Base-by-base conservation (phyloP, 2,329 filamentous ascomycete species). In the Botryotinia globosa region DNA sequence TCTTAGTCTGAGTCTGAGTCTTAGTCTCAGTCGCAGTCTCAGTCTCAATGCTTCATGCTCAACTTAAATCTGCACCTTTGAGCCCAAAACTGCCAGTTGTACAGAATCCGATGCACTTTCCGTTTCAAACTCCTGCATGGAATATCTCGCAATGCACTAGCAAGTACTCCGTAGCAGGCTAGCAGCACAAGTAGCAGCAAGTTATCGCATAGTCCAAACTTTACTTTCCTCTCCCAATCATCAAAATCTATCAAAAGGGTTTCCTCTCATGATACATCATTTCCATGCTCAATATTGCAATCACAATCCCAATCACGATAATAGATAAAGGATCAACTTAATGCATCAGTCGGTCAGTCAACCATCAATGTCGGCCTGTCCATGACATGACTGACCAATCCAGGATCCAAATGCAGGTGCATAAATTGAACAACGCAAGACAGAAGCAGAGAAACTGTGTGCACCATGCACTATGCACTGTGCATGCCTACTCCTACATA, bases 81-180 rank as follows among this genome's bases (percentile, higher is more conserved):
- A 29, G 25, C 34, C 45, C 9, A 54, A 67, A 67, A 34, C 64
- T 67, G 45, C 45, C 64, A 67, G 64, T 42, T 54, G 64, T 67
- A 39, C 64, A 67, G n/a, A 39, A 54, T 39, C 9, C 34, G 25
- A 39, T 39, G 64, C 64, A 67, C 34, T 22, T 29, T 45, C 8
- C 45, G 45, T 67, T 67, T 54, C 64, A 54, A 16, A 66, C 45
- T 66, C 44, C 32, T 45, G 44, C 37, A 63, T 29, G 20, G 20
- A 51, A 34, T 51, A 51, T 18, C 29, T 66, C 63, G 32, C 63
- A 51, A 66, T n/a, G 6, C 14, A 66, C 32, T 48, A 34, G 3
- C 44, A 16, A 25, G 10, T 37, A n/a, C n/a, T n/a, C n/a, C n/a
- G n/a, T n/a, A n/a, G n/a, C n/a, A n/a, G n/a, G n/a, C n/a, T n/a